Evolutionary conservation across 1,284 basidiomycete species (phyloP).

Genomic region (Peniophora sp.): DNA sequence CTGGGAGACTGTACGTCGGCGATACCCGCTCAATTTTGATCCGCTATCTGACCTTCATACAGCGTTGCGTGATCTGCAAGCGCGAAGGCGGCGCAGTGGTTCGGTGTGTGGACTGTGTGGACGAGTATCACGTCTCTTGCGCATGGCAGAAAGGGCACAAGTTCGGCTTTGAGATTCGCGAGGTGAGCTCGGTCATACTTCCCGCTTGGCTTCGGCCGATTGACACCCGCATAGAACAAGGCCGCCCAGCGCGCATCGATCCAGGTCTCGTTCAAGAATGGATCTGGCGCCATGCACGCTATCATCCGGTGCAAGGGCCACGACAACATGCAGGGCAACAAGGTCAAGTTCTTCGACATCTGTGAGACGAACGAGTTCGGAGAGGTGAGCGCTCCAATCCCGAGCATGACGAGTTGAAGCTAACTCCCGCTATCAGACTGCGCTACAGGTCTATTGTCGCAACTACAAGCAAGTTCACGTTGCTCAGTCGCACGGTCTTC

Average conservation of each 20-base stretch:
- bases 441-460: slow-evolving; percentile 77
- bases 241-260: slow-evolving; percentile 58
- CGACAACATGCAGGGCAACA: slow-evolving; percentile 36
- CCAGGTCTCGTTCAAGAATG: slow-evolving; percentile 75
- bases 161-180: slow-evolving; percentile 87
- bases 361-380: slow-evolving; percentile 81
- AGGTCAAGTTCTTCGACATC: slow-evolving; percentile 60
- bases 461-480: slow-evolving; percentile 76
- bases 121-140: slow-evolving; percentile 83
- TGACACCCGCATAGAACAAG: slow-evolving; percentile 3
- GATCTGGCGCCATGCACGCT: slow-evolving; percentile 76
- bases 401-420: too few species aligned
- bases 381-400: slow-evolving; percentile 36
- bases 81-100: slow-evolving; percentile 72
- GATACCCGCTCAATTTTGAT: neutral
- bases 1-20: slow-evolving; percentile 54
- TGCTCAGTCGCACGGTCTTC: slow-evolving; percentile 67
- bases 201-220: slow-evolving; percentile 5
- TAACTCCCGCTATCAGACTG: slow-evolving; percentile 43
- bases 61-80: slow-evolving; percentile 62
- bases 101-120: slow-evolving; percentile 75
- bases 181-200: slow-evolving; percentile 50
- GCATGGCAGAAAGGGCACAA: slow-evolving; percentile 78
- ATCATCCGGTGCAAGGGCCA: slow-evolving; percentile 82
- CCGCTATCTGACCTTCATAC: slow-evolving; percentile 1